Percentiles rank a stretch among this genome's conserved stretches.
Conservation (phyloP, 106 monocot genomes). For the Dactylorhiza incarnata region DNA sequence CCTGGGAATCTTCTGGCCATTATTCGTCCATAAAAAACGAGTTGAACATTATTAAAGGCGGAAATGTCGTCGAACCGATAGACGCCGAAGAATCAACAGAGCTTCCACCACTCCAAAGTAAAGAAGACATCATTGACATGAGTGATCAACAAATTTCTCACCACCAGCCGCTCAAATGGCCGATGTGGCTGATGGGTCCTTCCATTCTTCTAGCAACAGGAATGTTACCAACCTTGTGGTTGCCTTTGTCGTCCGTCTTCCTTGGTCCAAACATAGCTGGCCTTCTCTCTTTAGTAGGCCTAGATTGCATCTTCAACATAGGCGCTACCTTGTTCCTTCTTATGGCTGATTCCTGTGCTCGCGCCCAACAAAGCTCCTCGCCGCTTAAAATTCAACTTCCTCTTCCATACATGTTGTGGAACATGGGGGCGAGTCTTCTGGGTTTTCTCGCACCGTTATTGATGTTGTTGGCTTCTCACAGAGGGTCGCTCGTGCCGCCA, state of each 20-base stretch:
- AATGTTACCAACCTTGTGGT: constrained; percentile 75
- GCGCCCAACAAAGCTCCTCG: constrained; percentile 15
- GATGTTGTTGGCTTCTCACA: constrained; percentile 33
- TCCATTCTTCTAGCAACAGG: constrained; percentile 66
- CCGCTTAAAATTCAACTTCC: constrained; percentile 27
- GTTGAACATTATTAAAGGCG: constrained; percentile 31
- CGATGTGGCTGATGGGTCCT: constrained; percentile 87
- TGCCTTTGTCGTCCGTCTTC: constrained; percentile 80
- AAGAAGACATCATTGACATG: constrained; percentile 32
- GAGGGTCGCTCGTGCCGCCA: constrained; percentile 42
- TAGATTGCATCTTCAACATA: constrained; percentile 92
- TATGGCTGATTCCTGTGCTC: constrained; percentile 83
- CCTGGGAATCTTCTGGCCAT: constrained; percentile 52
- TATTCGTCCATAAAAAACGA: constrained; percentile 25
- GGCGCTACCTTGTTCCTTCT: constrained; percentile 87
- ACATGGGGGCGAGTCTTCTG: constrained; percentile 48
- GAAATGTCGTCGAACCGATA: constrained; percentile 43
- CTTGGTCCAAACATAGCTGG: constrained; percentile 67
- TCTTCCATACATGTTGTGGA: constrained; percentile 62
- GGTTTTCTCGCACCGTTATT: constrained; percentile 59
- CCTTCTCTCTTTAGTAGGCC: constrained; percentile 75
- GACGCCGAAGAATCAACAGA: constrained; percentile 33
- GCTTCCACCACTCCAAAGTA: constrained; percentile 32
- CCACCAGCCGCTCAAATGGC: constrained; percentile 52
- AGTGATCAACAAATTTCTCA: constrained; percentile 14